These are phyloP conservation scores for Botrytis pseudocinerea DNA, from an alignment of 2,329 filamentous ascomycete genomes.

Conservation along the genomic window DNA sequence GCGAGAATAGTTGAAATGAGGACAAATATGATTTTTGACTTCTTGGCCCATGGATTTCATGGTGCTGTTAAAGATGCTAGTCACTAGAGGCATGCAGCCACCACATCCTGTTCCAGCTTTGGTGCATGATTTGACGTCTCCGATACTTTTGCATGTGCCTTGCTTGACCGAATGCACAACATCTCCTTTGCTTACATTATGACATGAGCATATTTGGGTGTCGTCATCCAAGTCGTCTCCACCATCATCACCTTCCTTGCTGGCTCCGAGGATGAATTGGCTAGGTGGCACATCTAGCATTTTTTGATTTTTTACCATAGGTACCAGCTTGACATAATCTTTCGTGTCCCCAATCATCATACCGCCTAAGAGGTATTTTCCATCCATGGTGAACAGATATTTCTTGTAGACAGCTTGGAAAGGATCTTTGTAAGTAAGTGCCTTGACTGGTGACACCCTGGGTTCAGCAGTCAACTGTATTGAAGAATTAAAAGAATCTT, in stretches of 20 bases:
- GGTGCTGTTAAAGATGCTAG: conserved; percentile 85
- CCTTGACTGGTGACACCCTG: conserved; percentile 67
- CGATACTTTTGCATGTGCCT: conserved; percentile 77
- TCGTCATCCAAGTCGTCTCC: conserved; percentile 79
- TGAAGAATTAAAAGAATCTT: conserved; percentile 43
- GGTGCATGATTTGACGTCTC: conserved; percentile 83
- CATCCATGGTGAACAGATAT: conserved; percentile 85
- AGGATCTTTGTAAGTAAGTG: conserved; percentile 84
- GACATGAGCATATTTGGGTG: conserved; percentile 88
- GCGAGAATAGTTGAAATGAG: conserved; percentile 80
- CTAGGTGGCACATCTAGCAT: conserved; percentile 74
- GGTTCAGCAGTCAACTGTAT: conserved; percentile 56
- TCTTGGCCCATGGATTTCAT: conserved; percentile 85
- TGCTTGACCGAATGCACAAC: conserved; percentile 71
- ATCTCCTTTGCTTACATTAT: conserved; percentile 88
- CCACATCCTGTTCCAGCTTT: conserved; percentile 91
- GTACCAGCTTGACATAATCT: conserved; percentile 86
- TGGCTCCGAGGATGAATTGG: conserved; percentile 79
- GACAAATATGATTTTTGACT: conserved; percentile 81
- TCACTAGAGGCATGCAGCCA: conserved; percentile 85
- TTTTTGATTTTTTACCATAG: conserved; percentile 83
- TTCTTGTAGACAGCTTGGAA: conserved; percentile 92
- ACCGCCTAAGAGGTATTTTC: conserved; percentile 86
- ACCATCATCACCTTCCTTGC: conserved; percentile 71
- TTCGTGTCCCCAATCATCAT: conserved; percentile 97